A percentile compares a stretch with the other conserved stretches of the same genome.
phyloP scores from a whole-genome alignment of 83 land plant genomes.

The Thuja plicata region DNA sequence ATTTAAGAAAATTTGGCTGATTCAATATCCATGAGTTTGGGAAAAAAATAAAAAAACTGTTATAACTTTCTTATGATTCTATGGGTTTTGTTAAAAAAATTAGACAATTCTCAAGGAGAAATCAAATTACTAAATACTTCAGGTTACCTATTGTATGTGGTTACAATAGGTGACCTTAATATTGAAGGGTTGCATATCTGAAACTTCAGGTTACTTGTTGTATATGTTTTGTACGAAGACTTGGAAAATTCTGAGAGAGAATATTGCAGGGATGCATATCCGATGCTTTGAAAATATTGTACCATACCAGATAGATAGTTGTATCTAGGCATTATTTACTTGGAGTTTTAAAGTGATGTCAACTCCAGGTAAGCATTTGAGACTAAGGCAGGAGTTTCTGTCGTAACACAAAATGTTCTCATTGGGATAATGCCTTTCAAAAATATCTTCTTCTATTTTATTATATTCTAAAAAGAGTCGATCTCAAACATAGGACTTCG shows the following conservation, averaged over 20 bases:
- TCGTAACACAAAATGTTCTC: not conserved
- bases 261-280: not conserved
- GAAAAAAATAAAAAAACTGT: too few species aligned
- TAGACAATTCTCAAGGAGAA: not conserved
- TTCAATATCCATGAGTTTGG: not conserved
- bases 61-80: too few species aligned
- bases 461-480: too few species aligned
- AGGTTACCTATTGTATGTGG: not conserved
- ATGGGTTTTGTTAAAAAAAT: too few species aligned
- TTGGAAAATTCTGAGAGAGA: not conserved
- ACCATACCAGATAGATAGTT: not conserved
- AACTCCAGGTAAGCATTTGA: too few species aligned
- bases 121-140: not conserved
- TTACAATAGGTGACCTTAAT: too few species aligned
- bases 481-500: too few species aligned
- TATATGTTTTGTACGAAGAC: not conserved
- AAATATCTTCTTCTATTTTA: too few species aligned
- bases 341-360: not conserved
- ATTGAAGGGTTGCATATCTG: too few species aligned
- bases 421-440: not conserved
- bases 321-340: not conserved
- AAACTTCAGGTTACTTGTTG: not conserved
- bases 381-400: not conserved
- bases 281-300: not conserved
- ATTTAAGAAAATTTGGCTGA: too few species aligned